Base-by-base conservation (phyloP, 495 filamentous ascomycete genomes). In the Rostrohypoxylon terebratum region DNA sequence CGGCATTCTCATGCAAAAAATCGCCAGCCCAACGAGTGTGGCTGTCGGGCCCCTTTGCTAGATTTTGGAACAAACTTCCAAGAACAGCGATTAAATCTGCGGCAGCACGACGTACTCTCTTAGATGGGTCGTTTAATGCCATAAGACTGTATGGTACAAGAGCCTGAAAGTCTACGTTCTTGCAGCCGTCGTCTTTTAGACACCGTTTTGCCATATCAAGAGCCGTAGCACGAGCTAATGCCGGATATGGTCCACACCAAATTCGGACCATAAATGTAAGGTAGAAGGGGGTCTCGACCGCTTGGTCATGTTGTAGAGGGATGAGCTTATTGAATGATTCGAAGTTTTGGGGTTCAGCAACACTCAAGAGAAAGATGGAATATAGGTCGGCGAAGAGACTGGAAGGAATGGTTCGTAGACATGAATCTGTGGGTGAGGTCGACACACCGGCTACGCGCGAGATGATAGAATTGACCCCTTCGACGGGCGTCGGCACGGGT, bases 261-360 rank as follows among this genome's bases (percentile, higher is more conserved):
- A 93, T 85, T 42, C 88, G 85, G 62, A 89, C 83, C 63, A 94
- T 90, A 77, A 98, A 95, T 3, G 90, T 91, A 74, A 94, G 77
- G 63, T 91, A 92, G 42, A 93, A 86, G 8, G 90, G 86, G 1
- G 88, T 84, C 53, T 87, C 84, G 14, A 83, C 78, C 0, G 88
- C 90, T 23, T 82, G 75, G 5, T 85, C 70, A 51, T 85, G 88
- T 34, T 84, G 83, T 31, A 94, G 83, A 42, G 90, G 81, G 14
- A 87, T 84, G 6, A 89, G 76, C 13, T 84, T 80, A 45, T 88
- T 83, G 69, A 97, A 90, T 33, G 78, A 75, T 10, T 86, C 78
- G 2, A 93, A 72, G 51, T 85, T 81, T 3, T 78, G 74, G 1
- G 84, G 74, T 14, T 85, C 86, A 2, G 84, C 79, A 51, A 84